Evolutionary conservation across 1,284 basidiomycete genomes (phyloP), one percentile per base, ranked within the genome.

Genomic region (Phellopilus nigrolimitatus): DNA sequence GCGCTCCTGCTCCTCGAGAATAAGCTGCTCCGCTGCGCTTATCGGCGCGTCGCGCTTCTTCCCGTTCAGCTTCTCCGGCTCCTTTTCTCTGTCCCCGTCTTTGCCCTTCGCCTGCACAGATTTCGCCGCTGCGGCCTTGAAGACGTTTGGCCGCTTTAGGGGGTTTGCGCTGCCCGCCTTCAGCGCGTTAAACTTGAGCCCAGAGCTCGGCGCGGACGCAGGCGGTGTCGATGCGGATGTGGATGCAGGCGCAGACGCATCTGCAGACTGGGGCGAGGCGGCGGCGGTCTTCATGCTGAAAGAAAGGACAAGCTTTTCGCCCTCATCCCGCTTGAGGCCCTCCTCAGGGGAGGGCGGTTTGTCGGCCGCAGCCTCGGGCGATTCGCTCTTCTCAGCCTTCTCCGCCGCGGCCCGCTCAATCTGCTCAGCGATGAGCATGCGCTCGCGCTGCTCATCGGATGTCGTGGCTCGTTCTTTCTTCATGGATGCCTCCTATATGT

Each of bases 371-470:
- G 60, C 62, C 7, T 34, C 55, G 19, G 52, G 40, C 36, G 44
- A 40, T 13, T 58, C 52, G 51, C 62, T 45, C 24, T 52, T 47
- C 33, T 42, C 27, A 49, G 50, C 51, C 57, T 58, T 47, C 44
- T 71, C 67, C 24, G 67, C 68, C 28, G 65, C 67, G 0, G 97
- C 95, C 25, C 92, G 78, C 61, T 91, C 91, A 53, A 99, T 99
- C 71, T 99, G 95, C 62, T 98, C 93, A 21, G 88, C 78, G 53
- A 99, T 88, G 55, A 95, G 77, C 62, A 84, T 76, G 10, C 97
- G 83, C 69, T 97, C 91, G 25, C 97, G 80, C 67, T 94, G 90
- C 69, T 99, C 97, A 63, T 98, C 95, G 36, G 92, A 94, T 66
- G 86, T 86, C 46, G 90, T 89, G 28, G 86, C 80, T 6, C 95